These are phyloP conservation scores for Elaeis oleifera DNA, from an alignment of 202 grass and related monocot genomes.

Conservation along the genomic window DNA sequence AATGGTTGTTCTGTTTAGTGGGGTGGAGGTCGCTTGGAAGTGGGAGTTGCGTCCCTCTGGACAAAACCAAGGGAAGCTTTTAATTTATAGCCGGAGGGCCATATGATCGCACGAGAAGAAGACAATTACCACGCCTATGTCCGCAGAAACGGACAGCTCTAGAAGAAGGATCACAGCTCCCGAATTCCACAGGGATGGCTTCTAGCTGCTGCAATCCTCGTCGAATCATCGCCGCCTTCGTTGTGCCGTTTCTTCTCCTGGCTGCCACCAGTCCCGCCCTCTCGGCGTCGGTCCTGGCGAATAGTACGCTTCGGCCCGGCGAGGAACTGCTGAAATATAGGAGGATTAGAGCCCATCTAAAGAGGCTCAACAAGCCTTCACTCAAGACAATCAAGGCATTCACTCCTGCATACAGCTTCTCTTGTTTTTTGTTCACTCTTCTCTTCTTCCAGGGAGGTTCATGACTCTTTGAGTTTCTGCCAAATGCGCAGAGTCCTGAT, in stretches of 20 bases:
- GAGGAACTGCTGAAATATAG: background rate
- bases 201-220: conserved; percentile 1
- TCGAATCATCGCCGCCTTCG: background rate
- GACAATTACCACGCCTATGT: conserved; percentile 12
- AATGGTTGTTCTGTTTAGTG: too few species aligned
- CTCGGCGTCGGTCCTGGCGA: background rate
- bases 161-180: conserved; percentile 16
- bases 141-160: conserved; percentile 16
- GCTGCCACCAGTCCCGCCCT: background rate
- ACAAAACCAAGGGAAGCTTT: too few species aligned
- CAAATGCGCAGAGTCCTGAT: conserved; percentile 11
- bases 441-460: background rate
- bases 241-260: conserved; percentile 2
- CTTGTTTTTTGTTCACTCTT: background rate
- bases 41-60: too few species aligned
- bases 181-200: conserved; percentile 11
- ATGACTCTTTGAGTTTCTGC: background rate
- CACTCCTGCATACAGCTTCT: background rate
- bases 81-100: too few species aligned
- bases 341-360: conserved; percentile 9
- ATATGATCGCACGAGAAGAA: conserved; percentile 18
- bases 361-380: conserved; percentile 10
- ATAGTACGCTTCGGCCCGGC: background rate
- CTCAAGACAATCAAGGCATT: conserved; percentile 9
- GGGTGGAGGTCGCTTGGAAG: too few species aligned